A percentile compares a stretch with the other conserved stretches of the same genome.
Conservation (phyloP, 805 yeast genomes). For the Scheffersomyces coipomensis region DNA sequence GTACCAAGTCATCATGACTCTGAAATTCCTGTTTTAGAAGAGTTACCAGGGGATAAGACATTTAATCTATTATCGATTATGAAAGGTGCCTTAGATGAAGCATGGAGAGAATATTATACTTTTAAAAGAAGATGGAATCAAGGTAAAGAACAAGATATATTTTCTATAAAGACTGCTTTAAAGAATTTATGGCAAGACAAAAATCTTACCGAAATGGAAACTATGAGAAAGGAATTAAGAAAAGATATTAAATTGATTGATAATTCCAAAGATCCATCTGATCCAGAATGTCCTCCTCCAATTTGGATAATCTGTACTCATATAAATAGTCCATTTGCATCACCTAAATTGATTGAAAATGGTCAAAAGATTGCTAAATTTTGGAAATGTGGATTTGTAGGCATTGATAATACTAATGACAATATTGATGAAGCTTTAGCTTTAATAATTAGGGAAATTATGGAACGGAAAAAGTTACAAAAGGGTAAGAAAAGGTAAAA, state of each 20-base stretch:
- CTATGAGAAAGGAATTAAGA: constrained; percentile 22
- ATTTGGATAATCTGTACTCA: constrained; percentile 68
- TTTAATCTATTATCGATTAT: constrained; percentile 44
- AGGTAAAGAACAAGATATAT: constrained; percentile 68
- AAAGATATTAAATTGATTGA: constrained; percentile 16
- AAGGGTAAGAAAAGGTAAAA: not conserved
- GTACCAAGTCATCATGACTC: not conserved
- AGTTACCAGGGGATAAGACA: constrained; percentile 18
- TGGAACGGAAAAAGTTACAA: not conserved
- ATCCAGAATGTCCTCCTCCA: constrained; percentile 54
- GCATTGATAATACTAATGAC: constrained; percentile 53
- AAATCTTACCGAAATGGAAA: constrained; percentile 20
- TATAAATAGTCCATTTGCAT: constrained; percentile 51
- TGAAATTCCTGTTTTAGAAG: constrained; percentile 7
- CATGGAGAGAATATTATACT: constrained; percentile 66
- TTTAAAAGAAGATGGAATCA: constrained; percentile 57
- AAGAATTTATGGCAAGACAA: constrained; percentile 56
- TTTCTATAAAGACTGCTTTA: constrained; percentile 56
- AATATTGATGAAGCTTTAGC: constrained; percentile 57
- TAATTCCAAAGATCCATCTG: constrained; percentile 31
- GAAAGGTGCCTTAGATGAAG: constrained; percentile 60
- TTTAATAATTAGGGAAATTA: constrained; percentile 56
- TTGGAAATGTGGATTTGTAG: constrained; percentile 68
- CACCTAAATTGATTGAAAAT: constrained; percentile 56
- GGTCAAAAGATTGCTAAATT: constrained; percentile 56